These are phyloP conservation scores for Planoprotostelium fungivorum DNA, from an alignment of 78 protist species.

Conservation along the genomic window DNA sequence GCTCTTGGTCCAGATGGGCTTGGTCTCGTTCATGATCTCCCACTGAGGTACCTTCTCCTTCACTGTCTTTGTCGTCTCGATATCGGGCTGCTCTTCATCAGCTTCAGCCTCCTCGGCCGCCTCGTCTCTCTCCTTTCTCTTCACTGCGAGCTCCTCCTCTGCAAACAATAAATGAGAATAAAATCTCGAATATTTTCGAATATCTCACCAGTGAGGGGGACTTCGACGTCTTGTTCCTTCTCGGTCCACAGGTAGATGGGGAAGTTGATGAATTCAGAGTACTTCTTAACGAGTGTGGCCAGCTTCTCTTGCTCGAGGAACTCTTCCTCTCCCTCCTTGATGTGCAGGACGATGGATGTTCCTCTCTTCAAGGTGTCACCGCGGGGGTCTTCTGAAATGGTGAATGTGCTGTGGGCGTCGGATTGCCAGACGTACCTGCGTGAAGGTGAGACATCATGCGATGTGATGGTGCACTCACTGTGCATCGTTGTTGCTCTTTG, in stretches of 20 bases:
- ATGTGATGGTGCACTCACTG: conserved; percentile 76
- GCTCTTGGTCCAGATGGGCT: conserved; percentile 97
- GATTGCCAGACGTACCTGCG: conserved; percentile 86
- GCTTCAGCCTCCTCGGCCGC: conserved; percentile 23
- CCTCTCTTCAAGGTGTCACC: conserved; percentile 95
- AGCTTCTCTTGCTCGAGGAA: conserved; percentile 80
- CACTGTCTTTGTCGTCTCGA: conserved; percentile 62
- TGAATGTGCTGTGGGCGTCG: conserved; percentile 73
- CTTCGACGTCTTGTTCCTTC: conserved; percentile 55
- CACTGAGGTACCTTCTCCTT: conserved; percentile 59
- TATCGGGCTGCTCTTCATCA: conserved; percentile 50
- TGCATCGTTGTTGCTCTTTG: conserved; percentile 99
- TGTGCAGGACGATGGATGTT: conserved; percentile 80
- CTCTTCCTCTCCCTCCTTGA: conserved; percentile 83
- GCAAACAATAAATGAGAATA: too few relatives aligned
- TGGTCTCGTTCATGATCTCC: conserved; percentile 84
- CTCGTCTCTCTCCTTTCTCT: conserved; percentile 59
- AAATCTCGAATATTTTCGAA: background rate
- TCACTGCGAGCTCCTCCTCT: conserved; percentile 41
- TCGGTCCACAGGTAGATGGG: conserved; percentile 88
- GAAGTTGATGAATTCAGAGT: conserved; percentile 93
- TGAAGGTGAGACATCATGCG: background rate
- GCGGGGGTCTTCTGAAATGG: conserved; percentile 77
- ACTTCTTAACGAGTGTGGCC: conserved; percentile 62
- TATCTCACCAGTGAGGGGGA: background rate